Percentiles rank a stretch among this genome's conserved stretches.
Conservation (phyloP, 192 early-diverging fungal species). For the Spizellomyces punctatus region DNA sequence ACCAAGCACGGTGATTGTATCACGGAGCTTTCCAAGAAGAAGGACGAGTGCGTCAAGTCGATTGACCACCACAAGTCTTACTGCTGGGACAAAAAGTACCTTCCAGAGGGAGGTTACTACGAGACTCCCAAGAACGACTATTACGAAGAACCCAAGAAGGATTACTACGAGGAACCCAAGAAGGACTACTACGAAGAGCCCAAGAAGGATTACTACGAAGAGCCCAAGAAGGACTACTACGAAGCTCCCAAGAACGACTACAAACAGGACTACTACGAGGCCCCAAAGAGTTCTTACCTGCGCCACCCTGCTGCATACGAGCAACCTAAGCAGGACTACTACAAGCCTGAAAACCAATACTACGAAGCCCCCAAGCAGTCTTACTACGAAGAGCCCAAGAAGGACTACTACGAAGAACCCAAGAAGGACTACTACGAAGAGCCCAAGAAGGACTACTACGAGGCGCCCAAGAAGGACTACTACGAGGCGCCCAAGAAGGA, state of each 20-base stretch:
- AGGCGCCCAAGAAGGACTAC: not conserved
- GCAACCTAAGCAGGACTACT: not conserved
- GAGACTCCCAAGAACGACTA: constrained; percentile 3
- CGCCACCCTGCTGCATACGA: not conserved
- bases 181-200: not conserved
- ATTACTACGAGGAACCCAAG: constrained; percentile 1
- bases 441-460: constrained; percentile 5
- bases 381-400: not conserved
- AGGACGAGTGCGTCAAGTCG: constrained; percentile 6
- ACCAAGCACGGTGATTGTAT: not conserved
- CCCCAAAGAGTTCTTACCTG: not conserved
- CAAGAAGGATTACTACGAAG: constrained; percentile 9
- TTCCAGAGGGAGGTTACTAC: not conserved
- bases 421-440: not conserved
- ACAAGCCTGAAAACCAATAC: not conserved
- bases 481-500: not conserved
- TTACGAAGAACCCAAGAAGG: too few relatives aligned
- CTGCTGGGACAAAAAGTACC: constrained; percentile 14
- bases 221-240: constrained; percentile 3
- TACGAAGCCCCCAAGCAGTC: not conserved
- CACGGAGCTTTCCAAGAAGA: not conserved
- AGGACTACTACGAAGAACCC: not conserved
- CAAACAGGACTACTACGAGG: not conserved
- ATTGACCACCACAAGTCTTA: constrained; percentile 6
- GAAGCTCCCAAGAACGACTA: constrained; percentile 1